phyloP scores from a whole-genome alignment of 495 filamentous ascomycete species.

The Recurvomyces mirabilis region DNA sequence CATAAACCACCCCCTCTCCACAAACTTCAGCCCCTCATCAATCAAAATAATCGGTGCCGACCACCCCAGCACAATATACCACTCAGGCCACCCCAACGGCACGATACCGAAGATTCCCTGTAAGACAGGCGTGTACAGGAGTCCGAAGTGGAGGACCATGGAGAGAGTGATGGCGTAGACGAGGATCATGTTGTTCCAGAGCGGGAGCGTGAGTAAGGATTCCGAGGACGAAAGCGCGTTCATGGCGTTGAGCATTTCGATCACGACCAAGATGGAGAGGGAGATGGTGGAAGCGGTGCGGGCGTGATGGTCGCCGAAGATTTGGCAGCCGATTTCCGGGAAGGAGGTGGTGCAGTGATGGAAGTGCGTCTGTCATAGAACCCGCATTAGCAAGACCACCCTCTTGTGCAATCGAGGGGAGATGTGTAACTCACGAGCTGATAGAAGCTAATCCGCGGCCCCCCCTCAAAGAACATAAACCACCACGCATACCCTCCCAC shows the following conservation, averaged over 20 bases:
- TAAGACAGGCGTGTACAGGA: slow-evolving; percentile 85
- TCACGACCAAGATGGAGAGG: slow-evolving; percentile 83
- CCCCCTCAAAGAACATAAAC: slow-evolving; percentile 93
- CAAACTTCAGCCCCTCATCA: slow-evolving; percentile 76
- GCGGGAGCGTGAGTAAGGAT: slow-evolving; percentile 79
- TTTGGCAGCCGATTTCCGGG: slow-evolving; percentile 84
- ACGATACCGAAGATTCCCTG: slow-evolving; percentile 85
- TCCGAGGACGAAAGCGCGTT: slow-evolving; percentile 94
- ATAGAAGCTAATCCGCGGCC: slow-evolving; percentile 85
- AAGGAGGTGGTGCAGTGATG: slow-evolving; percentile 82
- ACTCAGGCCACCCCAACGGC: slow-evolving; percentile 79
- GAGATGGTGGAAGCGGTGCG: slow-evolving; percentile 93
- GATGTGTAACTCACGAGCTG: slow-evolving; percentile 55
- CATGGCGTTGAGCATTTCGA: slow-evolving; percentile 99
- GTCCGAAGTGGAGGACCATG: slow-evolving; percentile 91
- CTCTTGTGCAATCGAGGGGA: background rate
- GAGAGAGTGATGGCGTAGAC: slow-evolving; percentile 88
- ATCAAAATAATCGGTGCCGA: slow-evolving; percentile 90
- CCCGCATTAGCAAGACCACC: slow-evolving; percentile 3
- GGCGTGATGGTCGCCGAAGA: slow-evolving; percentile 82
- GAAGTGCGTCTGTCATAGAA: slow-evolving; percentile 57
- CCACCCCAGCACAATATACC: slow-evolving; percentile 83
- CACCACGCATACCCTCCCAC: slow-evolving; percentile 98
- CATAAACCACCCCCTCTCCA: slow-evolving; percentile 54
- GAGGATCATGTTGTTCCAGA: slow-evolving; percentile 96